Evolutionary conservation across 306 rosid genomes (phyloP).

Genomic region (Lathyrus sativus): DNA sequence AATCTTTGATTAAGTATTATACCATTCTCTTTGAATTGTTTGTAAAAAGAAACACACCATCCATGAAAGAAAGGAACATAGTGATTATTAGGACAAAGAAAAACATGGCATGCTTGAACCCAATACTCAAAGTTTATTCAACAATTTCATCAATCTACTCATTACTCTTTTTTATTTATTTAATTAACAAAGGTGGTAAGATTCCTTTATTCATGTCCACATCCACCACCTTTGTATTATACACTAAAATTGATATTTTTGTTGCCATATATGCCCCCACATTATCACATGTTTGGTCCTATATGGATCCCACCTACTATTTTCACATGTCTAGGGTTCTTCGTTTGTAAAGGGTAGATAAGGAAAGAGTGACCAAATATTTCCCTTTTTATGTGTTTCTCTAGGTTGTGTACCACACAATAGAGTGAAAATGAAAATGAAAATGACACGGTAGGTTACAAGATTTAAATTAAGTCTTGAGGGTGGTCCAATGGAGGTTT

Average conservation of each 20-base stretch:
- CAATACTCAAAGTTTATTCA: conserved; percentile 42
- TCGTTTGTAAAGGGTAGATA: conserved; percentile 36
- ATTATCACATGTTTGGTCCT: conserved; percentile 39
- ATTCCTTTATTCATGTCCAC: conserved; percentile 44
- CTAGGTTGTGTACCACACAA: conserved; percentile 20
- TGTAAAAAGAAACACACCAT: neutral
- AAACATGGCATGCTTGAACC: conserved; percentile 42
- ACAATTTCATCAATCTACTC: conserved; percentile 49
- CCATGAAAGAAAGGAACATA: conserved; percentile 31
- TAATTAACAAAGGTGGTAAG: conserved; percentile 29
- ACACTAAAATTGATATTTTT: conserved; percentile 10
- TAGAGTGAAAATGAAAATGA: conserved; percentile 11
- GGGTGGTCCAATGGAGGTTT: conserved; percentile 4
- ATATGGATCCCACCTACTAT: conserved; percentile 40
- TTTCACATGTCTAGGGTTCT: conserved; percentile 36
- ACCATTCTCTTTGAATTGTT: conserved; percentile 5
- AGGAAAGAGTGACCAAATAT: conserved; percentile 14
- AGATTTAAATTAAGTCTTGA: neutral
- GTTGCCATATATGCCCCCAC: conserved; percentile 38
- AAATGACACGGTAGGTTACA: conserved; percentile 17
- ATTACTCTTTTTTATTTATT: conserved; percentile 29
- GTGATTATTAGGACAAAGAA: conserved; percentile 45
- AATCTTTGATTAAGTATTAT: conserved; percentile 18
- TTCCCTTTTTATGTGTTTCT: conserved; percentile 5
- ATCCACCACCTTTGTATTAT: conserved; percentile 33